Base-by-base conservation (phyloP, 495 filamentous ascomycete species). In the Penicillium ucsense region DNA sequence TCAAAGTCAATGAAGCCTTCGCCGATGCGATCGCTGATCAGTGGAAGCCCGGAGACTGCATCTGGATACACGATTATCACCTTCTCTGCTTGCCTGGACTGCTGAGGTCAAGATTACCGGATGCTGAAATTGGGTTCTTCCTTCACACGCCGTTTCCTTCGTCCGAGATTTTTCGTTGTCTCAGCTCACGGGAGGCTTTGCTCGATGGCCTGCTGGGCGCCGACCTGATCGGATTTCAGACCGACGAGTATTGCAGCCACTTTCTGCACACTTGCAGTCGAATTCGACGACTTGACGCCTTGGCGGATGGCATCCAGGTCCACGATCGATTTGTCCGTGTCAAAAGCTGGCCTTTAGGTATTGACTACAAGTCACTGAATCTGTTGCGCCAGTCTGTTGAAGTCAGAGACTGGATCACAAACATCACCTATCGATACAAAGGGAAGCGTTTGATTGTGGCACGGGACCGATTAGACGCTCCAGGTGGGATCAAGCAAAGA, bases 1-100 rank as follows among this genome's bases (percentile, higher is more conserved):
- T 85, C 47, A 84, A 83, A 35, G 73, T 94, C 55, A 94, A 94
- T 63, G 80, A 87, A 58, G 86, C 85, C 3, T 92, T 94, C 61
- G 89, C 89, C 4, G 82, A 92, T 57, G 82, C 78, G 59, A 88
- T 94, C 46, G 74, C 88, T 30, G 79, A 81, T 57, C 83, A 84
- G 66, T 95, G 89, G 79, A 88, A 86, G 60, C 78, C 82, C 6
- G 88, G 86, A 33, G 89, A 95, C 59, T 75, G 75, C 35, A 86
- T 95, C 54, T 95, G 89, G 89, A 70, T 94, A 49, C 84, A 94
- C 65, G 89, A 95, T 60, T 95, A 95, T 57, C 89, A 95, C 53
- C 76, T 94, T 7, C 74, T 94, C 1, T 67, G 92, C 12, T 82
- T 94, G 10, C 89, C 89, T 2, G 68, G 65, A 7, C 85, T 95